phyloP scores from a whole-genome alignment of 441 rosid genomes.

The Euphorbia corollata region DNA sequence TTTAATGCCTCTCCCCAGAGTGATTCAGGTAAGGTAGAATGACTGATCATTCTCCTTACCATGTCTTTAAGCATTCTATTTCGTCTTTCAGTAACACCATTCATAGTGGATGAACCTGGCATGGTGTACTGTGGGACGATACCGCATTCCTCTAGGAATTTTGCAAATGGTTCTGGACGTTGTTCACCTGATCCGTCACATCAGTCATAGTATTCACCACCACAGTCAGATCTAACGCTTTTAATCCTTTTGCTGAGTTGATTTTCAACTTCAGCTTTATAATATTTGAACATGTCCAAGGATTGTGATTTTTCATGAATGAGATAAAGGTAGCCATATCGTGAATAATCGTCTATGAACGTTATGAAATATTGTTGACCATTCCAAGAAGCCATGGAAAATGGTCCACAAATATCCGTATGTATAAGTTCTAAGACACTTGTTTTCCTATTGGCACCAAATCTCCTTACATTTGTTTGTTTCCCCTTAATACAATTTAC shows the following conservation, averaged over 20 bases:
- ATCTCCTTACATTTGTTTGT: too few species aligned
- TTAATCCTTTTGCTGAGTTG: not conserved
- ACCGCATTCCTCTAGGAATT: not conserved
- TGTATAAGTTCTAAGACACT: too few species aligned
- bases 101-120: not conserved
- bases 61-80: not conserved
- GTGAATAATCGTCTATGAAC: not conserved
- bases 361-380: too few species aligned
- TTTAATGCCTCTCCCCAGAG: too few species aligned
- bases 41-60: not conserved
- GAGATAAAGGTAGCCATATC: not conserved
- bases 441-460: too few species aligned
- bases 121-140: not conserved
- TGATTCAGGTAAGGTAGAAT: too few species aligned
- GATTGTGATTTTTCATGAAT: conserved; percentile 4
- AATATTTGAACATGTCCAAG: not conserved
- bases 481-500: not conserved
- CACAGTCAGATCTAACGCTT: not conserved
- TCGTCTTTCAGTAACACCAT: conserved; percentile 5
- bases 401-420: too few species aligned
- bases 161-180: not conserved
- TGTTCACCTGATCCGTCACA: too few species aligned
- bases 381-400: too few species aligned
- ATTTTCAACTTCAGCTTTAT: conserved; percentile 3
- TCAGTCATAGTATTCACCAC: not conserved